Evolutionary conservation across 2,329 filamentous ascomycete genomes (phyloP), one percentile per base, ranked within the genome.

Genomic region (Arthrobotrys sphaeroides): DNA sequence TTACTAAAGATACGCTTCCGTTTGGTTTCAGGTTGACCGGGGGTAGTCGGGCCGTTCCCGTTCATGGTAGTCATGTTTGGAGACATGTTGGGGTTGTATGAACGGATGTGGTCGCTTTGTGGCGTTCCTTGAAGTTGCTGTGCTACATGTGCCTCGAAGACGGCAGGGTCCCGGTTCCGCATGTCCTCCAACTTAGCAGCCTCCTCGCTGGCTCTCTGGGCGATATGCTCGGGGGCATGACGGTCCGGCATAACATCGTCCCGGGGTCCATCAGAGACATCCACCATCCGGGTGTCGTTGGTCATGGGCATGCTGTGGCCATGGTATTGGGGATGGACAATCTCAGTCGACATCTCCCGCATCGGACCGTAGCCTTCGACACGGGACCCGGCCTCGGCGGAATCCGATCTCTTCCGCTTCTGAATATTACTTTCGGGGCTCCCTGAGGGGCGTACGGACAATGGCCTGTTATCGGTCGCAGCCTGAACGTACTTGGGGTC

Each of bases 1-100:
- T 97, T 97, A 84, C 93, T 96, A 81, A 97, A 98, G 80, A 92
- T 92, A 40, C 90, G 86, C 83, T 92, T 92, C 55, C 90, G 84
- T 82, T 90, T 91, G 7, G 62, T 74, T 47, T 74, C 70, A 49
- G 70, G 70, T 49, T 74, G 70, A 16, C 70, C 70, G 13, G 70
- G 62, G 22, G 67, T 61, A 9, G 69, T 66, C 36, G 47, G 70
- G 18, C 45, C 45, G 26, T 28, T 55, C 40, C 70, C 70, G 26
- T 74, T 74, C 43, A 65, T 57, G 7, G 70, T 43, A 4, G 36
- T 49, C 62, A 74, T 68, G n/a, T 59, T 60, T n/a, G 70, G 70
- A 26, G 70, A 74, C 57, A 74, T 67, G 55, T 64, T 68, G 10
- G 70, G 36, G 45, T 64, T 59, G 43, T 62, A 74, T 33, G 53